Base-by-base conservation (phyloP, 768 basidiomycete species). In the Amanita fuliginea region DNA sequence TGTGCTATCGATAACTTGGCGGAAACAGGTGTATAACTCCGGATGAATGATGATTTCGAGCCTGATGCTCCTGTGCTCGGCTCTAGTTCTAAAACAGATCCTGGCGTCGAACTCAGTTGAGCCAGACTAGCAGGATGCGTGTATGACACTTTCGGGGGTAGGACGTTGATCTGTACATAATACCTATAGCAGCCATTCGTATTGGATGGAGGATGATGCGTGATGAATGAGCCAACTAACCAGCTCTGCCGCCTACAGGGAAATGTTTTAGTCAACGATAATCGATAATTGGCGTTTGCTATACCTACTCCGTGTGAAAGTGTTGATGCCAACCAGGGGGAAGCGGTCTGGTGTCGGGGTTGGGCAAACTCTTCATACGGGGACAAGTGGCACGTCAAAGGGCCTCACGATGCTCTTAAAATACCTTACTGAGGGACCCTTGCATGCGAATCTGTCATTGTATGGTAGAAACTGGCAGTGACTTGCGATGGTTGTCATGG, bases 1-100 rank as follows among this genome's bases (percentile, higher is more conserved):
- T 72, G 73, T 19, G 73, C 74, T 32, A 64, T 56, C 2, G 65
- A 65, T 41, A 58, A 51, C 11, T 59, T 62, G 9, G 45, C 52
- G 42, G 35, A 13, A 14, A 33, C 28, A 22, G 42, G 37, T 14
- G 26, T 37, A 44, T 21, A 42, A 26, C 16, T 32, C 32, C 18
- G 37, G 39, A 52, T 32, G 22, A 46, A 16, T 22, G 58, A 46
- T n/a, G 47, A 37, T 24, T 24, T 5, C 3, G 22, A 24, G 22
- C 22, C 5, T 18, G 32, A 49, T n/a, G 33, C 22, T 26, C 42
- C 55, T 7, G 18, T 34, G 44, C 55, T 55, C 53, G 52, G 37
- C 18, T 14, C 41, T 41, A 35, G n/a, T n/a, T n/a, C 42, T 8
- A 11, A 19, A 3, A 24, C 21, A 7, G 47, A 43, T 3, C 44